Base-by-base conservation (phyloP, 306 rosid genomes). In the Crataegus laevigata region DNA sequence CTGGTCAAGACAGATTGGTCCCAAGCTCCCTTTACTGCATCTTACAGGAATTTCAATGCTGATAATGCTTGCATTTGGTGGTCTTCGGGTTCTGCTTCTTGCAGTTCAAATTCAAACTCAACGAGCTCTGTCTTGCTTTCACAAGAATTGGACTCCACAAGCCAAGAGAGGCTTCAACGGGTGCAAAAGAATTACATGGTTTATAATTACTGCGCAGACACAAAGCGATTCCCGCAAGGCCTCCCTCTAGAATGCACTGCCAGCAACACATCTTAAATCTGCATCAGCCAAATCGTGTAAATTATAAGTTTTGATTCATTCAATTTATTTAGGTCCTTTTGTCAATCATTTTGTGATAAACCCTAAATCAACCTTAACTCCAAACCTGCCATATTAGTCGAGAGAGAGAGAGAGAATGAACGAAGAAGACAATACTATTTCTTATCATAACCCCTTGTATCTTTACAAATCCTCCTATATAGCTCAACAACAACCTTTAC, bases 181-280 rank as follows among this genome's bases (percentile, higher is more conserved):
- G 96, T 88, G 57, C 93, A 84, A 34, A 87, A 79, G 65, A 85
- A 88, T 51, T 89, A 75, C 82, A 89, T 85, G 97, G 80, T 86
- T 69, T 91, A 91, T 72, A 82, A 88, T 81, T 91, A 89, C 66
- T 91, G 97, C 74, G 14, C 81, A 13, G 91, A 91, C 51, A 19
- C 32, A 1, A 80, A 86, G 52, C 78, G 97, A 51, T 91, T 89
- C 74, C 91, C 96, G 68, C 96, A 76, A 58, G 90, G 89, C 66
- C 50, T 91, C 22, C 96, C 93, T 59, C 77, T 38, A 0, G 91
- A 91, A 66, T 89, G 97, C 82, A 78, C 85, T 18, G 72, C 81
- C 45, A 70, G 29, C 29, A 61, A 79, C 67, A 71, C 50, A 30
- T 63, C 80, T 54, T 86, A 71, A 32, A 51, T n/a, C 5, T 34